Base-by-base conservation (phyloP, 352 stramenopile species). In the Globisporangium paddicum region DNA sequence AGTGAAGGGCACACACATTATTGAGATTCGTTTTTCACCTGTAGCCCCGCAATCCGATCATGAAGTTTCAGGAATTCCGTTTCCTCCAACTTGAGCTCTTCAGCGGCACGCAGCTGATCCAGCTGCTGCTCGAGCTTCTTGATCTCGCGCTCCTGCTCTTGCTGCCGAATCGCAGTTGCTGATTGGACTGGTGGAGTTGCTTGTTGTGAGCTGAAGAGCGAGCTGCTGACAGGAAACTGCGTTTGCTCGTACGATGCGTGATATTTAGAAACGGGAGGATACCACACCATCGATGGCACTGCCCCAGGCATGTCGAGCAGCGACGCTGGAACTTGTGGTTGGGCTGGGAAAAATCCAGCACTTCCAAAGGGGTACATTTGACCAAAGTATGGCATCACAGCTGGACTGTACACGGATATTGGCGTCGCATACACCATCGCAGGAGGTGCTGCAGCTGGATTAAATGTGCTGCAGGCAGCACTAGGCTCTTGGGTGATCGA, bases 71-170 rank as follows among this genome's bases (percentile, higher is more conserved):
- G 14, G 26, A 67, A 64, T 19, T 64, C 55, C 4, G 21, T 42
- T 16, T 63, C 61, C n/a, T 67, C 61, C 2, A n/a, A 3, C 21
- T 51, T 44, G 1, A 50, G 55, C 18, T 51, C 37, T 48, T 67
- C 55, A 7, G 55, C 46, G 0, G 40, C 23, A 2, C 45, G 61
- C 9, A 54, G 40, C 13, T 46, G 46, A 19, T 64, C 40, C 7
- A 67, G 30, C 2, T 67, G 61, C n/a, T 58, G 23, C 37, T 67
- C 61, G 28, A 67, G 38, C 23, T 53, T 64, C 23, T 37, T 35
- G 18, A 64, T 55, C 37, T 67, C 46, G 26, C 28, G 46, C 46
- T 53, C 61, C 2, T 62, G 60, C 9, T 64, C 61, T 58, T 60
- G 55, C 10, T 67, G 61, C 0, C 23, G 58, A n/a, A 37, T 21